phyloP scores from a whole-genome alignment of 768 basidiomycete genomes.

The Trametes cinnabarina region DNA sequence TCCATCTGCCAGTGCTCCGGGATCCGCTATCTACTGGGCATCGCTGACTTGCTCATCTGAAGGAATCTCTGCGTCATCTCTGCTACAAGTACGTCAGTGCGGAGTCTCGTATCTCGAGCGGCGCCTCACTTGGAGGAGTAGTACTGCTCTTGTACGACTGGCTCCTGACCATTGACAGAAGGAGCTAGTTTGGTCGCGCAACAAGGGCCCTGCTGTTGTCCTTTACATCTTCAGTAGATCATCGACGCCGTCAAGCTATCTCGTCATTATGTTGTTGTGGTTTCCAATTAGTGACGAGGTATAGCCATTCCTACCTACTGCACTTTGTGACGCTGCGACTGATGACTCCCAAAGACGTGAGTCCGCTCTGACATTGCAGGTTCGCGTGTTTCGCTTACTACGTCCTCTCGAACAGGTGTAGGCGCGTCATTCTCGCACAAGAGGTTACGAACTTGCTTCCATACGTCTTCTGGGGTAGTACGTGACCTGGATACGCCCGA shows the following conservation, averaged over 20 bases:
- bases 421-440: neutral
- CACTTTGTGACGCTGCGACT: neutral
- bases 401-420: neutral
- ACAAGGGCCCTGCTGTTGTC: neutral
- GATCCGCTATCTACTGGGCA: too few species aligned
- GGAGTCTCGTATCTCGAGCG: too few species aligned
- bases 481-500: too few species aligned
- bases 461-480: neutral
- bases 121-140: neutral
- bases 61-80: neutral
- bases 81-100: neutral
- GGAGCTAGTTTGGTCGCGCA: neutral
- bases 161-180: neutral
- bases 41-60: neutral
- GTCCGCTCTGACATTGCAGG: too few species aligned
- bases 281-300: neutral
- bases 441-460: neutral
- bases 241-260: neutral
- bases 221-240: neutral
- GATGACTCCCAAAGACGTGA: neutral
- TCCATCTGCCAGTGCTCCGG: neutral
- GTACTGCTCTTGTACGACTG: slow-evolving; percentile 1
- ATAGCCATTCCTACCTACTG: neutral
- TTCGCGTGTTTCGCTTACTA: neutral
- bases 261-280: neutral